Percentiles rank a stretch among this genome's conserved stretches.
Evolutionary conservation across 208 protist genomes (phyloP).

Genomic region (Jaenimonas drosophilae): DNA sequence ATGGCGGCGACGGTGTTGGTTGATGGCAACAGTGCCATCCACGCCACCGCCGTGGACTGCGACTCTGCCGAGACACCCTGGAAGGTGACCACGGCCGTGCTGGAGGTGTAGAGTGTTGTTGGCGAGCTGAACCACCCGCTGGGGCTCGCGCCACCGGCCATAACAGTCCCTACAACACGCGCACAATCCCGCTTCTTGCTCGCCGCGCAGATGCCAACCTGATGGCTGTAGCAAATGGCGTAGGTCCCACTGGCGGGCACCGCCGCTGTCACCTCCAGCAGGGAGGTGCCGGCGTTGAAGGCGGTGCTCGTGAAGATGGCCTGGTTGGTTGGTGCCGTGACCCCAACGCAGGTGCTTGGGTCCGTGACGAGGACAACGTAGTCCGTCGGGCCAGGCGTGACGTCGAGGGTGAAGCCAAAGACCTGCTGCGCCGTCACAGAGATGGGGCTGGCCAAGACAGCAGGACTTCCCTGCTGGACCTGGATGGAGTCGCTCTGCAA

Average conservation of each 20-base stretch:
- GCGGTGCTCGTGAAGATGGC: constrained; percentile 19
- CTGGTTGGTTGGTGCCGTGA: constrained; percentile 11
- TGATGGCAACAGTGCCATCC: constrained; percentile 17
- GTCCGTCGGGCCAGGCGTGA: constrained; percentile 36
- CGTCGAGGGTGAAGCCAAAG: constrained; percentile 26
- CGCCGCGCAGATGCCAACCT: constrained; percentile 18
- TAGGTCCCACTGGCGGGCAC: constrained; percentile 44
- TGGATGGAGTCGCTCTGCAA: constrained; percentile 10
- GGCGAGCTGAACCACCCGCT: constrained; percentile 41
- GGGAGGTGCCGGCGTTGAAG: constrained; percentile 10
- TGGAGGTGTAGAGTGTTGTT: constrained; percentile 39
- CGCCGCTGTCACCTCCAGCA: constrained; percentile 25
- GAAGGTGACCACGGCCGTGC: constrained; percentile 20
- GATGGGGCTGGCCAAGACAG: constrained; percentile 13
- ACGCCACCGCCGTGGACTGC: constrained; percentile 13
- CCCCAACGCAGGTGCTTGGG: constrained; percentile 32
- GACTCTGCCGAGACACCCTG: constrained; percentile 9
- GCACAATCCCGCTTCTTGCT: constrained; percentile 41
- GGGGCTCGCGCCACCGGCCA: constrained; percentile 29
- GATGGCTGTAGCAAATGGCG: constrained; percentile 76
- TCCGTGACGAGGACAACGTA: constrained; percentile 49
- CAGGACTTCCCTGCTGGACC: constrained; percentile 9
- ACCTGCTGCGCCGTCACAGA: constrained; percentile 19
- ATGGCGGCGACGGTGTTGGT: constrained; percentile 5
- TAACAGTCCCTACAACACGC: constrained; percentile 53